Evolutionary conservation across 2,329 filamentous ascomycete genomes (phyloP).

Genomic region (Chalara sp.): DNA sequence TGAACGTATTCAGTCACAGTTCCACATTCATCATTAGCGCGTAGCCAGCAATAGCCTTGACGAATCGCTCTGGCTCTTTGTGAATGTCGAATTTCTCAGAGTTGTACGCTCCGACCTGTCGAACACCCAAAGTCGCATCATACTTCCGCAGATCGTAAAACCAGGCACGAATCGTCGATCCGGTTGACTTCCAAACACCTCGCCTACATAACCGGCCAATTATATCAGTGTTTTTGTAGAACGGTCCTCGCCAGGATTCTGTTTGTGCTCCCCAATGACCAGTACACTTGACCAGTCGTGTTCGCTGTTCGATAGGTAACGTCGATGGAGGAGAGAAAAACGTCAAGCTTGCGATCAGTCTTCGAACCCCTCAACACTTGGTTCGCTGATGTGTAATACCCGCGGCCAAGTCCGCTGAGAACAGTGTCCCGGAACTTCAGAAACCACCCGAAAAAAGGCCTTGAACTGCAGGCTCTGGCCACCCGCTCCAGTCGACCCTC

Average conservation of each 20-base stretch:
- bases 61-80: too few species aligned
- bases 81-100: too few species aligned
- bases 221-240: conserved; percentile 18
- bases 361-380: too few species aligned
- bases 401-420: conserved; percentile 15
- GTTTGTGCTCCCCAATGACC: conserved; percentile 14
- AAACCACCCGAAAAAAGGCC: conserved; percentile 17
- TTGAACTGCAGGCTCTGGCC: conserved; percentile 16
- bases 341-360: too few species aligned
- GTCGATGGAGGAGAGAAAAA: conserved; percentile 20
- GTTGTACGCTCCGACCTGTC: conserved; percentile 28
- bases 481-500: conserved; percentile 15
- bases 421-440: conserved; percentile 18
- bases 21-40: conserved; percentile 26
- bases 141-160: too few species aligned
- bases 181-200: too few species aligned
- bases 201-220: conserved; percentile 19
- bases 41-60: conserved; percentile 24
- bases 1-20: conserved; percentile 26
- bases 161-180: too few species aligned
- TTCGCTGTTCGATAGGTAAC: conserved; percentile 9
- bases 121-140: conserved; percentile 25
- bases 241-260: conserved; percentile 12
- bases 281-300: conserved; percentile 18
- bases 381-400: too few species aligned